A percentile compares a stretch with the other conserved stretches of the same genome.
Conservation (phyloP, 805 yeast species). For the Candida ponderosae region DNA sequence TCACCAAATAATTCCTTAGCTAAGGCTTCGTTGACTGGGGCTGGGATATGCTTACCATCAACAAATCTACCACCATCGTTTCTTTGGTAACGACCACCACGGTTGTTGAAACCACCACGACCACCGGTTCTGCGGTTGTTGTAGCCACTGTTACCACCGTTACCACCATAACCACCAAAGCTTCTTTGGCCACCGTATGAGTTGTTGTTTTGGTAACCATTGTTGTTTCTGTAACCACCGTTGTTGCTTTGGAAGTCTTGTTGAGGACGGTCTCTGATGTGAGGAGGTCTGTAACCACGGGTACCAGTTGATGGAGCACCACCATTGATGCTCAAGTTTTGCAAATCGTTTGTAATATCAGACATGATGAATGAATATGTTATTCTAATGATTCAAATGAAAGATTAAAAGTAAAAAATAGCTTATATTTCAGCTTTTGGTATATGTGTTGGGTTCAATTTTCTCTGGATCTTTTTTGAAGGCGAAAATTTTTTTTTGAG, state of each 20-base stretch:
- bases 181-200: constrained; percentile 9
- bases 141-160: constrained; percentile 23
- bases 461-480: not conserved
- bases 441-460: no score
- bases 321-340: constrained; percentile 43
- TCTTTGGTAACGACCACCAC: constrained; percentile 25
- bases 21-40: constrained; percentile 56
- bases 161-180: constrained; percentile 21
- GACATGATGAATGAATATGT: constrained; percentile 36
- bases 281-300: constrained; percentile 48
- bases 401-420: no score
- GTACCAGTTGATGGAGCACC: constrained; percentile 18
- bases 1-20: constrained; percentile 88
- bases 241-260: constrained; percentile 12
- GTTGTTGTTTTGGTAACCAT: not conserved
- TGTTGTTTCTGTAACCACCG: constrained; percentile 12
- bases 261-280: constrained; percentile 28
- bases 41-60: constrained; percentile 84
- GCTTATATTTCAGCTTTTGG: no score
- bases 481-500: not conserved
- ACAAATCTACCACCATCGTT: constrained; percentile 74
- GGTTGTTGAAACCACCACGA: constrained; percentile 22
- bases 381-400: no score
- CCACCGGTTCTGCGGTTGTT: constrained; percentile 26
- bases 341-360: constrained; percentile 49